phyloP scores from a whole-genome alignment of 169 alveolate genomes.

The Theileria luwenshuni region DNA sequence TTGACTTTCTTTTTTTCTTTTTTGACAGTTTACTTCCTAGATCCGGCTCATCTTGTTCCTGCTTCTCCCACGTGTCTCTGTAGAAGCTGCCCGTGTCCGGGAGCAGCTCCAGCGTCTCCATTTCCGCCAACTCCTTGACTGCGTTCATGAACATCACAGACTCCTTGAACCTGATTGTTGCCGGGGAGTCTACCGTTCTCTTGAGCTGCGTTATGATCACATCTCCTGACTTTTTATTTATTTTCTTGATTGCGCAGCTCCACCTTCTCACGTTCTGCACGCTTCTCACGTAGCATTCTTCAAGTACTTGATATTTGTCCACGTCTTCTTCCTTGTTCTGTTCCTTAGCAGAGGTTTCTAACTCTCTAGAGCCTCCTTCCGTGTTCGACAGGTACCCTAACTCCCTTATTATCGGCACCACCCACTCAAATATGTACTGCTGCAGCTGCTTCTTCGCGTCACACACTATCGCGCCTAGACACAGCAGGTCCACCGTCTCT shows the following conservation, averaged over 20 bases:
- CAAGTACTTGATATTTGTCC: slow-evolving; percentile 70
- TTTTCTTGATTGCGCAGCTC: slow-evolving; percentile 82
- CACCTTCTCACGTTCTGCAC: slow-evolving; percentile 83
- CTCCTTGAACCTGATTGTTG: slow-evolving; percentile 68
- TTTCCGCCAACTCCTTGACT: slow-evolving; percentile 53
- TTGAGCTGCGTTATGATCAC: slow-evolving; percentile 77
- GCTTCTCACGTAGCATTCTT: slow-evolving; percentile 79
- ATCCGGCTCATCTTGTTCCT: slow-evolving; percentile 28
- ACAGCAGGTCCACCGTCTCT: slow-evolving; percentile 72
- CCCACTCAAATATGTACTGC: slow-evolving; percentile 81
- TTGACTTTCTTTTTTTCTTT: slow-evolving; percentile 62
- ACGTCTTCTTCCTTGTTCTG: slow-evolving; percentile 58
- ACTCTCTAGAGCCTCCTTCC: not conserved
- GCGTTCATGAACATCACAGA: slow-evolving; percentile 52
- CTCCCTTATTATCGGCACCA: slow-evolving; percentile 75
- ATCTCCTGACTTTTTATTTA: slow-evolving; percentile 82
- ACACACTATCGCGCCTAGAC: slow-evolving; percentile 81
- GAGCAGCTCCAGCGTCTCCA: slow-evolving; percentile 64
- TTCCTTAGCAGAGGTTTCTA: not conserved
- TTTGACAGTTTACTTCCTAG: slow-evolving; percentile 47
- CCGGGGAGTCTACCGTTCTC: slow-evolving; percentile 70
- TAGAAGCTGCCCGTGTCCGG: slow-evolving; percentile 41
- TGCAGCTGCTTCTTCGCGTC: slow-evolving; percentile 82
- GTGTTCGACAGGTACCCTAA: slow-evolving; percentile 56
- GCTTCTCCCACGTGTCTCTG: slow-evolving; percentile 16